These are phyloP conservation scores for Ustilago esculenta DNA, from an alignment of 1,284 basidiomycete genomes.

Conservation along the genomic window DNA sequence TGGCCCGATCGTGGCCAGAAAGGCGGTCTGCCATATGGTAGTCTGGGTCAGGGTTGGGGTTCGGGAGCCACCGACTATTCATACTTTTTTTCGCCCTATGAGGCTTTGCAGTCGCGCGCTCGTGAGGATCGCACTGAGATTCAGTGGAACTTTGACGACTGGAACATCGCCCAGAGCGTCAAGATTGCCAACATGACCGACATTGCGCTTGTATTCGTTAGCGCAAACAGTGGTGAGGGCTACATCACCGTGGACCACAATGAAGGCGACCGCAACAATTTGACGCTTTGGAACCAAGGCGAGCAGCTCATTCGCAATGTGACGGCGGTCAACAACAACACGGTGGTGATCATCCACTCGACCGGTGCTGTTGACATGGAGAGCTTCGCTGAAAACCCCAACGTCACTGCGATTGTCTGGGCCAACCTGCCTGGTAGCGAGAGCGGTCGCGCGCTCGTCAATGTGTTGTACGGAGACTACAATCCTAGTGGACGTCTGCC, in stretches of 20 bases:
- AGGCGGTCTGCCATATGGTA: conserved; percentile 71
- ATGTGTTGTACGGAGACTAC: conserved; percentile 57
- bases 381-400: conserved; percentile 54
- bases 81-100: conserved; percentile 71
- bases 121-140: conserved; percentile 72
- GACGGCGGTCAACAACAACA: conserved; percentile 54
- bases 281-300: conserved; percentile 82
- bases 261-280: conserved; percentile 77
- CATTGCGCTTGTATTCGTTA: conserved; percentile 75
- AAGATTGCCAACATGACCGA: conserved; percentile 62
- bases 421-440: conserved; percentile 56
- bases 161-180: conserved; percentile 56
- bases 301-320: conserved; percentile 69
- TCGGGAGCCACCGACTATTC: conserved; percentile 71
- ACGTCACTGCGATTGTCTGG: conserved; percentile 58
- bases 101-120: conserved; percentile 75
- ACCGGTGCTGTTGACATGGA: conserved; percentile 54
- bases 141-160: conserved; percentile 74
- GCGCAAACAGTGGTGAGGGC: conserved; percentile 53
- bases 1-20: conserved; percentile 71
- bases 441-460: conserved; percentile 50
- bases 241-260: conserved; percentile 68
- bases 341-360: conserved; percentile 58
- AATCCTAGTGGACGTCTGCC: conserved; percentile 60
- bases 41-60: conserved; percentile 85